phyloP scores from a whole-genome alignment of 495 filamentous ascomycete species.

The Neurospora pannonica region DNA sequence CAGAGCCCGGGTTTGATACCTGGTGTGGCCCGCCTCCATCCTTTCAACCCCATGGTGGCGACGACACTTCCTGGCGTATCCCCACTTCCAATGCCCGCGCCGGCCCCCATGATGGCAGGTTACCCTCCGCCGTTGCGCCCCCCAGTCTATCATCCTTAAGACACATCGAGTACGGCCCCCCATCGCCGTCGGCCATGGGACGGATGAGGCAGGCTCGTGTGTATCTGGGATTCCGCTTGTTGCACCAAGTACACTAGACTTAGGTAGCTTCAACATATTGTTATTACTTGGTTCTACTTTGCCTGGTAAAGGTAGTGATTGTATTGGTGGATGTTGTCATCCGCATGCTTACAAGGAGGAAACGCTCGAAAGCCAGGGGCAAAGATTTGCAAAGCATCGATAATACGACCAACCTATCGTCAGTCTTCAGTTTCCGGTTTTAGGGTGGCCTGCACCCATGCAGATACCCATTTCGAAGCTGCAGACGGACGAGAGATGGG shows the following conservation, averaged over 20 bases:
- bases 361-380: background rate
- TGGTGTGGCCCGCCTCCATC: conserved; percentile 3
- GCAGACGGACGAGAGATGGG: background rate
- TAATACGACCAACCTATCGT: background rate
- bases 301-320: background rate
- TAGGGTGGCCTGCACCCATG: background rate
- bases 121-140: conserved; percentile 3
- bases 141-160: background rate
- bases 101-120: conserved; percentile 2
- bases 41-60: conserved; percentile 8
- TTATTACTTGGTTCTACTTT: background rate
- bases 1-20: conserved; percentile 31
- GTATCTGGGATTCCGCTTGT: background rate
- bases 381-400: background rate
- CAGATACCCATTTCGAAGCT: background rate
- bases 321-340: background rate
- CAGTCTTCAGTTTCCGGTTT: background rate
- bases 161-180: background rate
- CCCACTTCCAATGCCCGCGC: conserved; percentile 4
- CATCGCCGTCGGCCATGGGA: background rate
- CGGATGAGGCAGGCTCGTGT: background rate
- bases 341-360: background rate
- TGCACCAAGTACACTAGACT: background rate
- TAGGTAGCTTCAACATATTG: background rate
- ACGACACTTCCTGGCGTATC: background rate